Evolutionary conservation across 1,284 basidiomycete genomes (phyloP).

Genomic region (Austroboletus sp.): DNA sequence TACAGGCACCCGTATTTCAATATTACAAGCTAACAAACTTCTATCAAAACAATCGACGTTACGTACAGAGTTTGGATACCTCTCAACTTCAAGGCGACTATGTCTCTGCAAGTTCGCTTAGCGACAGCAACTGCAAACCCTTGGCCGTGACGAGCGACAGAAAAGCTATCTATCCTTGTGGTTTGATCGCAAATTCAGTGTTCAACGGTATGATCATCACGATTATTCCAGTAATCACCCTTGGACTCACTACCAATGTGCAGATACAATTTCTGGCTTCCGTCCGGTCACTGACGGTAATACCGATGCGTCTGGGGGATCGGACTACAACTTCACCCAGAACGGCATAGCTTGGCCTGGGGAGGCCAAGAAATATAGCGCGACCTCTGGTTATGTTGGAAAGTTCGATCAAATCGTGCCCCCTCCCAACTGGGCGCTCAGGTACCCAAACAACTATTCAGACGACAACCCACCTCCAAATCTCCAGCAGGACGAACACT

Average conservation of each 20-base stretch:
- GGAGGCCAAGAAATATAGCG: constrained; percentile 83
- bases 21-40: constrained; percentile 97
- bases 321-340: constrained; percentile 72
- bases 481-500: constrained; percentile 79
- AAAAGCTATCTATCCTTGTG: constrained; percentile 85
- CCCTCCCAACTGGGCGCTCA: constrained; percentile 83
- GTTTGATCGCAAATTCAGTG: constrained; percentile 94
- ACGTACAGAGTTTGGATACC: constrained; percentile 86
- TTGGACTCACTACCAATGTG: not conserved
- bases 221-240: not conserved
- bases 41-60: constrained; percentile 97
- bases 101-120: constrained; percentile 48
- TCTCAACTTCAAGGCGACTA: constrained; percentile 80
- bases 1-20: constrained; percentile 75
- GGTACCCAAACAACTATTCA: constrained; percentile 75
- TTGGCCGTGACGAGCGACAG: constrained; percentile 49
- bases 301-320: constrained; percentile 46
- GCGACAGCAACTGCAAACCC: constrained; percentile 85
- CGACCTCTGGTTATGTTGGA: constrained; percentile 49
- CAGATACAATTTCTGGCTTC: constrained; percentile 76
- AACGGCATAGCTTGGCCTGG: constrained; percentile 90
- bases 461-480: constrained; percentile 65
- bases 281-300: constrained; percentile 34
- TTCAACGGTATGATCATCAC: constrained; percentile 75
- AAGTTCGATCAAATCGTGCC: constrained; percentile 64